Percentiles rank a stretch among this genome's conserved stretches.
These are phyloP conservation scores for Cylindrotheca fusiformis DNA, from an alignment of 108 stramenopile genomes.

Conservation along the genomic window DNA sequence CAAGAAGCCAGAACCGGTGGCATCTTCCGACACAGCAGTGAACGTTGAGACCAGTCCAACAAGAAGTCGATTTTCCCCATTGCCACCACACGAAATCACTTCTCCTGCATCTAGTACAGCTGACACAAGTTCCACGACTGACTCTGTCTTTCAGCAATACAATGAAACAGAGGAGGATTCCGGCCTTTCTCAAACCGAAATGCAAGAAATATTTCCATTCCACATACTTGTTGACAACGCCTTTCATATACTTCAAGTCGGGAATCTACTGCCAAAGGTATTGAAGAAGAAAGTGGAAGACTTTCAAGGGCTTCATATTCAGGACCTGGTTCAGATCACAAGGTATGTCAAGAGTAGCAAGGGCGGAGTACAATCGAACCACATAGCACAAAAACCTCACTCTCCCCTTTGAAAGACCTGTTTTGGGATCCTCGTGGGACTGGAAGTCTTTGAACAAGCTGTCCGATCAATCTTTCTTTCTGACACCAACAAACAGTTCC, in stretches of 20 bases:
- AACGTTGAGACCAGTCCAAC: background rate
- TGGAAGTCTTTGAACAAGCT: constrained; percentile 26
- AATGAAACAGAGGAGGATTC: background rate
- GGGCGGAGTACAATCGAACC: no score
- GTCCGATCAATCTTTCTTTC: constrained; percentile 38
- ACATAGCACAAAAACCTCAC: no score
- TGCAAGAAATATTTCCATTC: constrained; percentile 38
- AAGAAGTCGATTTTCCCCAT: background rate
- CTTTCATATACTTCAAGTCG: constrained; percentile 36
- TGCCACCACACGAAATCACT: no score
- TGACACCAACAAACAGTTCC: constrained; percentile 7
- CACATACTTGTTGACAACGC: constrained; percentile 36
- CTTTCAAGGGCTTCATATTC: background rate
- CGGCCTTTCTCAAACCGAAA: constrained; percentile 11
- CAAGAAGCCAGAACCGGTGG: background rate
- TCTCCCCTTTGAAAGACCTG: no score
- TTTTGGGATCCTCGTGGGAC: constrained; percentile 14
- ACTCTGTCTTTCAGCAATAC: no score
- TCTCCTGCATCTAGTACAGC: no score
- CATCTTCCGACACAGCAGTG: background rate
- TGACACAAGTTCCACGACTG: no score
- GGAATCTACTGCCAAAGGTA: constrained; percentile 27
- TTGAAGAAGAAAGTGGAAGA: background rate
- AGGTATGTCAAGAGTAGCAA: no score
- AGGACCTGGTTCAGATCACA: background rate